Evolutionary conservation across 257 asterid species (phyloP).

Genomic region (Rauvolfia tetraphylla): DNA sequence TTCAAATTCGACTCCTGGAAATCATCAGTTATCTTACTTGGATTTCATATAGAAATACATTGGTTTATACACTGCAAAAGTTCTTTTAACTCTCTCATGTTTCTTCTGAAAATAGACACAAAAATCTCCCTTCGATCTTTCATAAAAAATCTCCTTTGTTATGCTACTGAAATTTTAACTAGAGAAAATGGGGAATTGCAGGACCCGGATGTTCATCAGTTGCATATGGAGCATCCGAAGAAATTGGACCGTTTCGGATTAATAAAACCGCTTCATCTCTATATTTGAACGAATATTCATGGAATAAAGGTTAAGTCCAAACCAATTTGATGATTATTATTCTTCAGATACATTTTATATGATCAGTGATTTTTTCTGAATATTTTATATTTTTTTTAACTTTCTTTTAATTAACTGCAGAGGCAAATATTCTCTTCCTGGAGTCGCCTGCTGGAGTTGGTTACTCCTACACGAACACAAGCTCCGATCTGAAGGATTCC

Average conservation of each 20-base stretch:
- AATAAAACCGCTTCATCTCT: constrained; percentile 58
- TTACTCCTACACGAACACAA: constrained; percentile 75
- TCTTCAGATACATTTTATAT: not conserved
- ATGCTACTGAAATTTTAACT: not conserved
- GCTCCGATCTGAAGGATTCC: constrained; percentile 52
- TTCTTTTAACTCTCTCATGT: too few relatives aligned
- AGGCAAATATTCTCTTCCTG: constrained; percentile 68
- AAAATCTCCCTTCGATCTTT: too few relatives aligned
- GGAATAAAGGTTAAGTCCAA: constrained; percentile 64
- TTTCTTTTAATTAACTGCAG: constrained; percentile 26
- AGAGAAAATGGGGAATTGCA: constrained; percentile 26
- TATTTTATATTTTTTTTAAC: not conserved
- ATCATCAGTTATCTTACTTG: not conserved
- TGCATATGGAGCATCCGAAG: constrained; percentile 92
- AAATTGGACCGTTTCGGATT: constrained; percentile 80
- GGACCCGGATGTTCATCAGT: constrained; percentile 95
- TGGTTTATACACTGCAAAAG: too few relatives aligned
- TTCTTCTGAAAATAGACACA: too few relatives aligned
- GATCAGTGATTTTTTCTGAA: not conserved
- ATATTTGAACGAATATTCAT: constrained; percentile 58
- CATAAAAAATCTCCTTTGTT: too few relatives aligned
- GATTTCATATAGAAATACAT: too few relatives aligned
- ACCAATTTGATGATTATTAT: not conserved
- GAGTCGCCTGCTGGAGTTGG: constrained; percentile 97
- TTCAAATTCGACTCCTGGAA: not conserved